Base-by-base conservation (phyloP, 176 grass and related monocot species). In the Aegilops bicornis region DNA sequence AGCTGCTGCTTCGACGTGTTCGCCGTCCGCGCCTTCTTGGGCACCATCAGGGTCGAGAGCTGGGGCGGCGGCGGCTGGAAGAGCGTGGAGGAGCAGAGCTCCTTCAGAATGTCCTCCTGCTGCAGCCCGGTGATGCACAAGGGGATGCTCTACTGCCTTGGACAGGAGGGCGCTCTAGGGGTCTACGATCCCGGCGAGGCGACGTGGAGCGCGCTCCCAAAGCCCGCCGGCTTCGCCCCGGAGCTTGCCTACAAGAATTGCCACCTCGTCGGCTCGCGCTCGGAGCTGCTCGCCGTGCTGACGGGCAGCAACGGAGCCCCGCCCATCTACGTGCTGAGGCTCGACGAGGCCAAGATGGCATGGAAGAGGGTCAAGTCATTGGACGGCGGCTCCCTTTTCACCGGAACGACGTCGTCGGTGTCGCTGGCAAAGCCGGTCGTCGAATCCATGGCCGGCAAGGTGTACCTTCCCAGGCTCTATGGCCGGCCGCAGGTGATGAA, bases 91-190 rank as follows among this genome's bases (percentile, higher is more conserved):
- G 3, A 75, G 10, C 22, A 29, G 30, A 30, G 14, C 64, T 2
- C 0, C 2, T 80, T 66, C 15, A 31, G 8, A 27, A 62, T 25
- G 77, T 32, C 61, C 4, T 31, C 0, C 4, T 66, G 23, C 78
- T 42, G 60, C 58, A 30, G 30, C 15, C 78, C 61, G n/a, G 35
- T 65, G 78, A 45, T 81, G 79, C 79, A 81, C 79, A 68, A 33
- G 61, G 79, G 60, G 23, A 40, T 48, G 24, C 42, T 81, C 19
- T 64, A 30, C 23, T 66, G 59, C 63, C 23, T 81, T 23, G 79
- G 79, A 0, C 1, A 45, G 20, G 25, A 20, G 25, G 61, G 79
- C 0, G 25, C 8, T 1, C 47, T 81, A 43, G 79, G 60, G 16
- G 60, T 31, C 8, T 81, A 47, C 11, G 39, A 81, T 43, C 79